phyloP scores from a whole-genome alignment of 306 rosid genomes.

The Urtica urens region DNA sequence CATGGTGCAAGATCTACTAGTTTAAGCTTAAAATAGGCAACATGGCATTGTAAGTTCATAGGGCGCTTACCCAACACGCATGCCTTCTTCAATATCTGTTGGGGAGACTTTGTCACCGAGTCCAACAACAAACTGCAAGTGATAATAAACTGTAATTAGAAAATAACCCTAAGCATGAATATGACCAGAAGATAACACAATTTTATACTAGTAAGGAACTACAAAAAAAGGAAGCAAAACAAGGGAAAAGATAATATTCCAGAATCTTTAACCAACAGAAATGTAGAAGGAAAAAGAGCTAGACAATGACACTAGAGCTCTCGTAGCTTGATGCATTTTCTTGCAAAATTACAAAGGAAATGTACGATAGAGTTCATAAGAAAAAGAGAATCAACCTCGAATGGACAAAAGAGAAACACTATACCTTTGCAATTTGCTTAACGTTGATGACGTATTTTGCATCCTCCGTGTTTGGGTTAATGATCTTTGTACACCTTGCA shows the following conservation, averaged over 20 bases:
- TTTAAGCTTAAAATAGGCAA: no score
- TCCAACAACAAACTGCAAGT: constrained; percentile 88
- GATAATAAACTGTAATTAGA: constrained; percentile 20
- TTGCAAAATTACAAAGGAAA: neutral
- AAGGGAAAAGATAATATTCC: neutral
- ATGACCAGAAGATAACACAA: neutral
- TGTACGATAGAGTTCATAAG: no score
- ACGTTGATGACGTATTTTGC: constrained; percentile 95
- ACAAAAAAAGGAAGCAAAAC: neutral
- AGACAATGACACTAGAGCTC: neutral
- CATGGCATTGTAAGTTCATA: no score
- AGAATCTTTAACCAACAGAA: no score
- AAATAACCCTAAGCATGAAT: neutral
- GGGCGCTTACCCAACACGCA: constrained; percentile 94
- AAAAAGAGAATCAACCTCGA: neutral
- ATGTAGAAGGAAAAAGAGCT: neutral
- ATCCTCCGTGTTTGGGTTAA: constrained; percentile 94
- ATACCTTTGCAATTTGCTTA: constrained; percentile 95
- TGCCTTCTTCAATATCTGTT: constrained; percentile 97
- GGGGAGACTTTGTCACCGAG: constrained; percentile 99
- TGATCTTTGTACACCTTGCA: constrained; percentile 95
- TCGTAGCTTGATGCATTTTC: neutral
- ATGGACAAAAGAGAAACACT: neutral
- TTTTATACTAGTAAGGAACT: neutral
- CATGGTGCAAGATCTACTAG: no score